Conservation (phyloP, 1,284 basidiomycete genomes). For the Ceratobasidium sp. region DNA sequence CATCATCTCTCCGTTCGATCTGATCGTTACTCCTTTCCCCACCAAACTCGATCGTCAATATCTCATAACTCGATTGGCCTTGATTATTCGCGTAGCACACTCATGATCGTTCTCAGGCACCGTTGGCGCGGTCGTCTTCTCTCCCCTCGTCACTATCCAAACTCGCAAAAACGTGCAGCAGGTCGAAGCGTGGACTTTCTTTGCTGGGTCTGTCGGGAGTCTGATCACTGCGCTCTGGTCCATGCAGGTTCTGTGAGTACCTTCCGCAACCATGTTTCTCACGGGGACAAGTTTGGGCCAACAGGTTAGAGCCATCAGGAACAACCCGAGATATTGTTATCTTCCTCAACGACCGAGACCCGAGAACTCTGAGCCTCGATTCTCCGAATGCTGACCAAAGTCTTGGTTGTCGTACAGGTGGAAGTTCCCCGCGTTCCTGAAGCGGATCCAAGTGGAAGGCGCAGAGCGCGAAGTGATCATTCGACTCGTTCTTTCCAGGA, state of each 20-base stretch:
- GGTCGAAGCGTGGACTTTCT: constrained; percentile 44
- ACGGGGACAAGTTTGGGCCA: too few relatives aligned
- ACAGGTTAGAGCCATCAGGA: too few relatives aligned
- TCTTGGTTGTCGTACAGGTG: too few relatives aligned
- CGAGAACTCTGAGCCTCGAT: too few relatives aligned
- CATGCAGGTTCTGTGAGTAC: constrained; percentile 24
- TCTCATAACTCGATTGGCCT: too few relatives aligned
- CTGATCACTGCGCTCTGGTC: constrained; percentile 26
- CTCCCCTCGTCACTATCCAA: constrained; percentile 42
- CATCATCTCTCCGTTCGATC: not conserved
- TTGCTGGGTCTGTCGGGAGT: constrained; percentile 39
- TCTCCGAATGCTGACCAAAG: too few relatives aligned
- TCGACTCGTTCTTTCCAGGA: constrained; percentile 43
- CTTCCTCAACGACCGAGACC: too few relatives aligned
- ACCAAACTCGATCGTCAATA: too few relatives aligned
- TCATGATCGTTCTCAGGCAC: constrained; percentile 27
- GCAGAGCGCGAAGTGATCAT: constrained; percentile 45
- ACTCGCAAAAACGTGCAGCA: constrained; percentile 40
- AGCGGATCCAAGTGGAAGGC: constrained; percentile 34
- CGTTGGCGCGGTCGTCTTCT: constrained; percentile 26
- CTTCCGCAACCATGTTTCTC: too few relatives aligned
- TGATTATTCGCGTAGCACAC: not conserved
- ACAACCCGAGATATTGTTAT: too few relatives aligned
- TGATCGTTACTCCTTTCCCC: not conserved
- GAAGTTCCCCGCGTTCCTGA: constrained; percentile 43